phyloP scores from a whole-genome alignment of 2,329 filamentous ascomycete genomes.

The Fusarium metavorans region DNA sequence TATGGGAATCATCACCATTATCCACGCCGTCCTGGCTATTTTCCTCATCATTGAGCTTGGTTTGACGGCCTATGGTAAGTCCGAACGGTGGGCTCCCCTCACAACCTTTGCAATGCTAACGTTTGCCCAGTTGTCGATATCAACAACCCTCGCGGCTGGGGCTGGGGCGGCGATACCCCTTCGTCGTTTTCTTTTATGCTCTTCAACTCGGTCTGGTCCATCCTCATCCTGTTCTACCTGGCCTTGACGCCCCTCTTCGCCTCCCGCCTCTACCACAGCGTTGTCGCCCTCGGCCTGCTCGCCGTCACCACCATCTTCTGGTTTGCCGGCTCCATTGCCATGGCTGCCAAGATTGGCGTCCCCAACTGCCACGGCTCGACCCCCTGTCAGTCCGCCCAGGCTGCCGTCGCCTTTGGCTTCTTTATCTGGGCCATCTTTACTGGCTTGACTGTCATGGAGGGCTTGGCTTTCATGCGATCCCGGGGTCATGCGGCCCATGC shows the following conservation, averaged over 20 bases:
- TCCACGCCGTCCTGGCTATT: slow-evolving; percentile 75
- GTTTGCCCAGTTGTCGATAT: slow-evolving; percentile 48
- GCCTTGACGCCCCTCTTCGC: slow-evolving; percentile 74
- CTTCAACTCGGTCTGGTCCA: slow-evolving; percentile 82
- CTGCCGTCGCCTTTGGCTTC: slow-evolving; percentile 74
- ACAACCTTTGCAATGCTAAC: slow-evolving; percentile 13
- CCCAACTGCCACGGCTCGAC: slow-evolving; percentile 63
- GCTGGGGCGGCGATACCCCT: slow-evolving; percentile 54
- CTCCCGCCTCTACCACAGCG: slow-evolving; percentile 70
- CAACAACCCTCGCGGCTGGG: slow-evolving; percentile 46
- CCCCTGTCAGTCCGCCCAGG: slow-evolving; percentile 71
- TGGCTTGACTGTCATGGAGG: slow-evolving; percentile 61
- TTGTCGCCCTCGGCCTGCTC: slow-evolving; percentile 75
- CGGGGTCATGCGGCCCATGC: slow-evolving; percentile 50
- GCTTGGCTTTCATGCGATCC: slow-evolving; percentile 57
- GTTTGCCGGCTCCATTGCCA: slow-evolving; percentile 86
- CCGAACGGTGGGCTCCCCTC: background rate
- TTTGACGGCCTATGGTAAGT: slow-evolving; percentile 77
- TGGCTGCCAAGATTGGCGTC: slow-evolving; percentile 74
- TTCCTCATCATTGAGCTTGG: slow-evolving; percentile 82
- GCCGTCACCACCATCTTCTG: slow-evolving; percentile 85
- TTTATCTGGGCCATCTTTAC: slow-evolving; percentile 69
- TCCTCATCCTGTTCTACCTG: slow-evolving; percentile 78
- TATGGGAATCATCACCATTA: slow-evolving; percentile 67
- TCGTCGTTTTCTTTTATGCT: slow-evolving; percentile 79